Evolutionary conservation across 805 yeast species (phyloP).

Genomic region (Yarrowia keelungensis): DNA sequence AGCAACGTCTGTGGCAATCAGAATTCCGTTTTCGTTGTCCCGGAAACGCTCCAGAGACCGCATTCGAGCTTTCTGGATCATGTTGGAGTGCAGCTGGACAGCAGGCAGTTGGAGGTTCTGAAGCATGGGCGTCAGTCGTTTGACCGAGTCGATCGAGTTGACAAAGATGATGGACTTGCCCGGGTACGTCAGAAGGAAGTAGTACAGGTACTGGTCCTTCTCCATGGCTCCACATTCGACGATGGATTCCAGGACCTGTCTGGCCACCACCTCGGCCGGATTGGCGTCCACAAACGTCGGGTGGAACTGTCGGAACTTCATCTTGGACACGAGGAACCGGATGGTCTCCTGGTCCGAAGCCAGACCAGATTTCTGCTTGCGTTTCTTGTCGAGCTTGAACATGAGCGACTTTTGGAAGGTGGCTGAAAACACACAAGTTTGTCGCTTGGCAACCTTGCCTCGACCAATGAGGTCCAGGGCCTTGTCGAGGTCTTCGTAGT

Average conservation of each 20-base stretch:
- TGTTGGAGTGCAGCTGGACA: constrained; percentile 86
- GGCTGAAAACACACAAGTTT: constrained; percentile 93
- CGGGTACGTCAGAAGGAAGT: constrained; percentile 83
- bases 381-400: constrained; percentile 63
- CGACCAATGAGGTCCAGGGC: constrained; percentile 69
- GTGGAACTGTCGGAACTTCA: constrained; percentile 68
- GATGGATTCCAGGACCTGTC: constrained; percentile 78
- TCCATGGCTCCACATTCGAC: constrained; percentile 91
- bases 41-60: constrained; percentile 83
- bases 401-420: constrained; percentile 87
- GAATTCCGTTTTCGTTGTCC: constrained; percentile 56
- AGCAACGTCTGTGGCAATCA: constrained; percentile 96
- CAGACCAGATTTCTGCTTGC: constrained; percentile 44
- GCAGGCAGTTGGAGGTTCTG: constrained; percentile 69
- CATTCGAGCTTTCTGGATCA: constrained; percentile 93
- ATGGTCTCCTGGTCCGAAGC: constrained; percentile 62
- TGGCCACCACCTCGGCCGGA: constrained; percentile 80
- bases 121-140: constrained; percentile 78
- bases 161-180: constrained; percentile 92
- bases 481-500: constrained; percentile 88
- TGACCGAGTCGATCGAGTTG: constrained; percentile 93
- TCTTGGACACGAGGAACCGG: constrained; percentile 67
- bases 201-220: constrained; percentile 88
- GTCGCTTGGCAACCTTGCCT: constrained; percentile 60
- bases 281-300: constrained; percentile 84